Evolutionary conservation across 176 grass and related monocot genomes (phyloP).

Genomic region (Cenchrus fungigraminus): DNA sequence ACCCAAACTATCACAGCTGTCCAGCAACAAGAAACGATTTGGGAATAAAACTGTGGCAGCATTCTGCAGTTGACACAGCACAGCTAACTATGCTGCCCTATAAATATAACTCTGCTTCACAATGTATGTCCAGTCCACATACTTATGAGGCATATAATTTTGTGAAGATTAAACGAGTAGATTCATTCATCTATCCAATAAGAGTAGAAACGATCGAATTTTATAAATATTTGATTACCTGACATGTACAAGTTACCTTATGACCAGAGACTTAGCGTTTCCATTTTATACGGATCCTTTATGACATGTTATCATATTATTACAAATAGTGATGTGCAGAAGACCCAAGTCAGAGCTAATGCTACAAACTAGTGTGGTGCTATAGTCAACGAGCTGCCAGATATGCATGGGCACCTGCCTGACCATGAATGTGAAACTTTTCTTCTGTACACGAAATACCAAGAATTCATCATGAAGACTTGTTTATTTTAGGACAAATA

Average conservation of each 20-base stretch:
- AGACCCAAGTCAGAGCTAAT: not conserved
- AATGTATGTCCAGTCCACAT: not conserved
- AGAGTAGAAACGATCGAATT: not conserved
- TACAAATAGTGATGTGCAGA: not conserved
- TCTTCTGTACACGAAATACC: not conserved
- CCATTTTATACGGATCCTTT: not conserved
- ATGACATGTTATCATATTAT: not conserved
- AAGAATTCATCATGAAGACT: not conserved
- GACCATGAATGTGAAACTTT: not conserved
- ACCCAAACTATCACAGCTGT: not conserved
- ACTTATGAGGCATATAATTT: not conserved
- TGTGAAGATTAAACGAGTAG: not conserved
- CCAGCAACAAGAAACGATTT: not conserved
- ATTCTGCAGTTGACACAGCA: too few relatives aligned
- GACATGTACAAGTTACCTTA: not conserved
- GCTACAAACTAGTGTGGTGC: not conserved
- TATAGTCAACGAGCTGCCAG: too few relatives aligned
- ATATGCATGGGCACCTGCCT: not conserved
- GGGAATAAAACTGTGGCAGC: not conserved
- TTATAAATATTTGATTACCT: not conserved
- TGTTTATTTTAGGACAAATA: not conserved
- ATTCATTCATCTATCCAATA: not conserved
- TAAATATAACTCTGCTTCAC: not conserved
- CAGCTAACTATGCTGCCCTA: not conserved
- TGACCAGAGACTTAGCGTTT: not conserved